Conservation (phyloP, 1,284 basidiomycete genomes). For the Afroboletus lepidellus region DNA sequence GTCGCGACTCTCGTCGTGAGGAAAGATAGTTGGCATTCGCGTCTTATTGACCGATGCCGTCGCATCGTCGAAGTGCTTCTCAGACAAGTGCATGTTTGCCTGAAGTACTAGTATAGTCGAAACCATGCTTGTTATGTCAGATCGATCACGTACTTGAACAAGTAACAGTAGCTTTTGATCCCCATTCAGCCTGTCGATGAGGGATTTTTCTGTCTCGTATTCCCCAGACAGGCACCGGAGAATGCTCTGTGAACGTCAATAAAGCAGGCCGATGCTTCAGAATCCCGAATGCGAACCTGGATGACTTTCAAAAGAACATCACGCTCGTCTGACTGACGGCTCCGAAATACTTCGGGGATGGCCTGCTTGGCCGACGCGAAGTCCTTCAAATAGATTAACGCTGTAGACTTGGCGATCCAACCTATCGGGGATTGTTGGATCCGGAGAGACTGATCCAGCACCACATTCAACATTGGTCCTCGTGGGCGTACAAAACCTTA, state of each 20-base stretch:
- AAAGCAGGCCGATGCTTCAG: background rate
- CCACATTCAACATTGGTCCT: background rate
- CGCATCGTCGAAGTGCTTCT: background rate
- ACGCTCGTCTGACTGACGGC: background rate
- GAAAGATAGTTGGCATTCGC: conserved; percentile 4
- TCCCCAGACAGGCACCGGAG: conserved; percentile 4
- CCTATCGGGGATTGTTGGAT: conserved; percentile 5
- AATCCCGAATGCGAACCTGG: background rate
- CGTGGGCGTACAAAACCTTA: background rate
- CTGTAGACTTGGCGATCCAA: conserved; percentile 1
- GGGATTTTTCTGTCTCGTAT: background rate
- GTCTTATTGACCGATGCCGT: conserved; percentile 2
- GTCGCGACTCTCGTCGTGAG: conserved; percentile 5
- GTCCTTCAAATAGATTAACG: background rate
- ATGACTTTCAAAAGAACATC: conserved; percentile 2
- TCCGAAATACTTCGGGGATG: background rate
- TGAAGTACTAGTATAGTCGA: background rate
- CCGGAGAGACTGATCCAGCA: background rate
- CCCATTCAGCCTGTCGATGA: background rate
- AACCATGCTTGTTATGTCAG: background rate
- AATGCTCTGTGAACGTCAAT: background rate
- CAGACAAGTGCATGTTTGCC: conserved; percentile 7
- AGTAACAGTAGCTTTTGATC: conserved; percentile 2
- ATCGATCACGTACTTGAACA: background rate
- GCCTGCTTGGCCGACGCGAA: background rate